Base-by-base conservation (phyloP, 31 red algal genomes). In the Asparagopsis taxiformis region DNA sequence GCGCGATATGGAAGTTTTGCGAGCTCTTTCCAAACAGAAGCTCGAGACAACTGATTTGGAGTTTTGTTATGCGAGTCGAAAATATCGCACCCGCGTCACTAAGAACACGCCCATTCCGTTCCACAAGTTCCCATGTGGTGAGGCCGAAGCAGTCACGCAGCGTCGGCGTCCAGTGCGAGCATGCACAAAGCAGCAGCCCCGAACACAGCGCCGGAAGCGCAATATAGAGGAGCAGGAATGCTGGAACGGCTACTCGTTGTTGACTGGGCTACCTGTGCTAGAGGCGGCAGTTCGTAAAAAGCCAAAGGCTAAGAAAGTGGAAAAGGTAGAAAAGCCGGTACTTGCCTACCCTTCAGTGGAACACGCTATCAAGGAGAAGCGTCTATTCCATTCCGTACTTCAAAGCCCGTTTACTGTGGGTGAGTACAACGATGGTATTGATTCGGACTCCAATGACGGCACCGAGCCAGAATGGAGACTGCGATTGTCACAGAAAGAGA, bases 301-400 rank as follows among this genome's bases (percentile, higher is more conserved):
- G 52, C 4, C 8, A 15, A 55, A 55, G 52, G 52, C 13, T 55
- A 24, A 24, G 9, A 55, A 79, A 57, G 36, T 32, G 60, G 31
- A 51, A 34, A 22, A 67, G 32, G 59, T 53, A 59, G 63, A 22
- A 4, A 32, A 50, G 63, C 7, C 55, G 31, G 68, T 28, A 5
- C 60, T 58, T 23, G 79, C 79, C 0, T 84, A 59, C 38, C 35
- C 51, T 36, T 52, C 25, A n/a, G 23, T 73, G 8, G 67, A 56
- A 3, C 32, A 54, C 34, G 79, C 68, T 31, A 44, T 84, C 1
- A 39, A 84, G 58, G 59, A 84, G 11, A 66, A 65, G 44, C 35
- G 68, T 53, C 62, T 84, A 15, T 84, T 38, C 20, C 67, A 84
- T 41, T 84, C 79, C 2, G 68, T 84, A 0, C 31, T 84, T 56